Conservation (phyloP, 805 yeast genomes). For the Candida nanaspora region DNA sequence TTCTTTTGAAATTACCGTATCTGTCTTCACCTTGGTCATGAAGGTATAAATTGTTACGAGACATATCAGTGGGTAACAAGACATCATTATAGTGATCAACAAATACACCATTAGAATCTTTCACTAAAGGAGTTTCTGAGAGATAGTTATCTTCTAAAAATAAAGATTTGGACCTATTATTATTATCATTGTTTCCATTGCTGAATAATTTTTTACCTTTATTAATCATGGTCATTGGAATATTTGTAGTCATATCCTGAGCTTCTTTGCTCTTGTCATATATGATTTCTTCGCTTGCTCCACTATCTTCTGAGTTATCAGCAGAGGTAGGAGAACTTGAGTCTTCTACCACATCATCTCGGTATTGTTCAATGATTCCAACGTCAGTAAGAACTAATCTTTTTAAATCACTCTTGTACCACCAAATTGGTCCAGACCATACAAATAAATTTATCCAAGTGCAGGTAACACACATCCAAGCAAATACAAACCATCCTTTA, state of each 20-base stretch:
- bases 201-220: background rate
- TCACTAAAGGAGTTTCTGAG: background rate
- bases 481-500: slow-evolving; percentile 29
- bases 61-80: background rate
- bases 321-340: too few relatives aligned
- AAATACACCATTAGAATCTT: background rate
- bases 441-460: slow-evolving; percentile 6
- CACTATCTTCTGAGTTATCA: too few relatives aligned
- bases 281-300: too few relatives aligned
- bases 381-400: slow-evolving; percentile 1
- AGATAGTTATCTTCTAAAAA: background rate
- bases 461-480: slow-evolving; percentile 30
- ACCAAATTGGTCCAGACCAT: slow-evolving; percentile 45
- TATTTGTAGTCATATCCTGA: background rate
- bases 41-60: background rate
- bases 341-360: background rate
- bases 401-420: slow-evolving; percentile 36
- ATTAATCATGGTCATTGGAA: background rate
- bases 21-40: background rate
- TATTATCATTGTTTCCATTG: background rate
- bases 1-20: background rate
- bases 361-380: background rate
- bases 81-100: background rate
- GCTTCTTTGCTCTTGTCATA: too few relatives aligned
- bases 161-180: background rate